Conservation (phyloP, 306 rosid species). For the Heteromeles arbutifolia region DNA sequence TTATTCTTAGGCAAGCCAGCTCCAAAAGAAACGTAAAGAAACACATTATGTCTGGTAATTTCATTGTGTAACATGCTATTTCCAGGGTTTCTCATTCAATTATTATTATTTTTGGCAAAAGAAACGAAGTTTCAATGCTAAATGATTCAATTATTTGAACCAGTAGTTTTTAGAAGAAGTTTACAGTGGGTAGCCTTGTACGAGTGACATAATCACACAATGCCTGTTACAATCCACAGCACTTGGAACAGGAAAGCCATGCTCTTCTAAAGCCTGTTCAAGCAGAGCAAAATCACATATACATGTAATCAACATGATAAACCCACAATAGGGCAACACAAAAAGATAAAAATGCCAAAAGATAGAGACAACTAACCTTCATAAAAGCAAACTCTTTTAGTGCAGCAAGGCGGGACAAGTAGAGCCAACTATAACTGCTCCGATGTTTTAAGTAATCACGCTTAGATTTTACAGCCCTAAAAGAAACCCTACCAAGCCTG, state of each 20-base stretch:
- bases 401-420: conserved; percentile 91
- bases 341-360: background rate
- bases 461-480: conserved; percentile 89
- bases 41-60: no score
- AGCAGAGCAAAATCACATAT: conserved; percentile 5
- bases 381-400: conserved; percentile 86
- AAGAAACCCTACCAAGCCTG: conserved; percentile 87
- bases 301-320: conserved; percentile 6
- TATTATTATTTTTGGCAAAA: background rate
- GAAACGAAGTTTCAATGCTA: background rate
- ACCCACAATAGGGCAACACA: background rate
- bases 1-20: background rate
- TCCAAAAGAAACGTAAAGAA: background rate
- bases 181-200: conserved; percentile 89
- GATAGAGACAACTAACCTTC: conserved; percentile 47
- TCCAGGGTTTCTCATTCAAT: background rate
- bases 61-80: background rate
- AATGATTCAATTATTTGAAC: background rate
- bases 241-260: conserved; percentile 77
- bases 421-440: conserved; percentile 83
- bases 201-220: conserved; percentile 85
- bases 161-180: conserved; percentile 12
- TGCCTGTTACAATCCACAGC: conserved; percentile 82
- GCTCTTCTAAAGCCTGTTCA: conserved; percentile 78
- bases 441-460: conserved; percentile 91